Evolutionary conservation across 768 basidiomycete species (phyloP), one percentile per base, ranked within the genome.

Genomic region (Dioszegia hungarica): DNA sequence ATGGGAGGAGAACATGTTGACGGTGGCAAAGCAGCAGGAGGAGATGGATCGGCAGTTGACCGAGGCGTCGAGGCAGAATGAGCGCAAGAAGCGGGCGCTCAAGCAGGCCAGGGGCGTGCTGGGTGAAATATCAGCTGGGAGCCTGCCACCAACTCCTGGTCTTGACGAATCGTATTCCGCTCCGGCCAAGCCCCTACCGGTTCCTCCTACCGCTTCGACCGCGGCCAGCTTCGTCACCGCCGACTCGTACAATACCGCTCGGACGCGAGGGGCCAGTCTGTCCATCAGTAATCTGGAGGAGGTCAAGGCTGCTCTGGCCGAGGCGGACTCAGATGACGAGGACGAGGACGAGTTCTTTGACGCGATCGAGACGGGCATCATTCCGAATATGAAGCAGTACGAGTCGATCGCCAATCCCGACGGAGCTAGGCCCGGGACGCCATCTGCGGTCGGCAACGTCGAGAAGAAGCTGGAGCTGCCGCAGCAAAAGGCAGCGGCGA

Each of bases 271-370:
- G 4, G 9, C 56, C 59, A 47, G 59, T 36, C 27, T 57, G n/a
- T 68, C 61, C 15, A 66, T 60, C 28, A 60, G 62, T 22, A 68
- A 70, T 19, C 66, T 69, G 19, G 65, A 67, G 51, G 60, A 74
- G 41, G 70, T 72, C 17, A 69, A 77, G 17, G 63, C 73, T 33
- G 76, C 70, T 15, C 56, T 78, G 2, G 58, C 48, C 12, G 69
- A 72, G 24, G 75, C 73, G 39, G 73, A 72, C 20, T 63, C 59
- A 17, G 64, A 71, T 14, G 76, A 77, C 10, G 75, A 75, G 10
- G 78, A 77, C 31, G 76, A 92, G 68, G 94, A 97, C 76, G 92
- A 98, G 75, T 97, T 97, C 77, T 97, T 94, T 71, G 94, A 97
- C 73, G 93, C 94, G 28, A 92, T 97, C 67, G 93, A 97, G 70